These are phyloP conservation scores for Roridomyces roridus DNA, from an alignment of 768 basidiomycete species.

Conservation along the genomic window DNA sequence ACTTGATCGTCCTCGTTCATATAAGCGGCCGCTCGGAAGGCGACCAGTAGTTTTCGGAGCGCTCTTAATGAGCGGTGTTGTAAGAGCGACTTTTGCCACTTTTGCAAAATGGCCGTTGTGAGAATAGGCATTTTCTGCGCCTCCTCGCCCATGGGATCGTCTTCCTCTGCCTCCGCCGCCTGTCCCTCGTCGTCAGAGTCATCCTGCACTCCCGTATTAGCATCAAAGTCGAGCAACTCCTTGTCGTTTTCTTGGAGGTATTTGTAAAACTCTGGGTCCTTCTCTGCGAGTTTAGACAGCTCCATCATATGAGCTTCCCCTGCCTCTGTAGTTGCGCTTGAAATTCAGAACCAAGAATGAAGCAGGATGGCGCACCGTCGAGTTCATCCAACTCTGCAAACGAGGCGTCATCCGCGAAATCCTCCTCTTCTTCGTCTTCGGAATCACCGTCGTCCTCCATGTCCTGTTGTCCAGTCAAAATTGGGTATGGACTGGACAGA, in stretches of 20 bases:
- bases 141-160: slow-evolving; percentile 54
- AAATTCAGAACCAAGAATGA: background rate
- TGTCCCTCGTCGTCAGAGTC: slow-evolving; percentile 51
- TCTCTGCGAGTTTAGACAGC: slow-evolving; percentile 87
- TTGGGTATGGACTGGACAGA: background rate
- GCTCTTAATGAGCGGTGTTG: slow-evolving; percentile 90
- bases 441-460: slow-evolving; percentile 32
- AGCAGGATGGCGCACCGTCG: slow-evolving; percentile 71
- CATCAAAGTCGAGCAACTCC: slow-evolving; percentile 85
- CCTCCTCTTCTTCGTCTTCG: slow-evolving; percentile 46
- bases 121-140: slow-evolving; percentile 58
- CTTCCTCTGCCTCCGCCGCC: slow-evolving; percentile 45
- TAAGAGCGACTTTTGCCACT: slow-evolving; percentile 90
- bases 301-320: slow-evolving; percentile 79
- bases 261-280: slow-evolving; percentile 99
- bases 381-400: slow-evolving; percentile 46
- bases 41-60: slow-evolving; percentile 82
- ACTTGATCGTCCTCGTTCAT: slow-evolving; percentile 86
- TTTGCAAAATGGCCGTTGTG: slow-evolving; percentile 71
- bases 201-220: slow-evolving; percentile 45
- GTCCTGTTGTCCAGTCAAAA: slow-evolving; percentile 24
- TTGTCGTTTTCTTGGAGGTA: slow-evolving; percentile 95
- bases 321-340: slow-evolving; percentile 54
- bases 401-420: slow-evolving; percentile 42
- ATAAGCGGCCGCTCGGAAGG: slow-evolving; percentile 89